Base-by-base conservation (phyloP, 345 rosid species). In the Eutrema yunnanense region DNA sequence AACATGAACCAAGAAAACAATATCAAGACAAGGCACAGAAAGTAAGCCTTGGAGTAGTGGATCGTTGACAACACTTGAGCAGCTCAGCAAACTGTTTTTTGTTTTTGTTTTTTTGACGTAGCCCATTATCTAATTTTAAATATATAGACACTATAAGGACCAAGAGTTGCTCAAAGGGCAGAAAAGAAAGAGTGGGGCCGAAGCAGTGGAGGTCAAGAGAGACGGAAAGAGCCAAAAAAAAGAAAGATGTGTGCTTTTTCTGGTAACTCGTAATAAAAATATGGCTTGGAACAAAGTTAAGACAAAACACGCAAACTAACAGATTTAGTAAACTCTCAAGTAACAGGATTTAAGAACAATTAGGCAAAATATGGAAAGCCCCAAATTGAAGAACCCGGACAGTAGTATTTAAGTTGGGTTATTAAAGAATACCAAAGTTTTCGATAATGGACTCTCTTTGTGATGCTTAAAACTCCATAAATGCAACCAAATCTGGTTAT, bases 1-100 rank as follows among this genome's bases (percentile, higher is more conserved):
- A 70, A 63, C 67, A 76, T 9, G 75, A 76, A 76, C 75, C 80
- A 70, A 76, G 75, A 57, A 76, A 55, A 71, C 71, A 63, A 76
- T 32, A 70, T 34, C 38, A 76, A 47, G 41, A 48, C 8, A 58
- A 29, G 9, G 26, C 63, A 56, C n/a, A 34, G 59, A 62, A 69
- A 61, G 64, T 53, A 75, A 76, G 65, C 38, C 43, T 27, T 61
- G 14, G 51, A 30, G 30, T 77, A 77, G 76, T 77, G 76, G 80
- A 75, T 62, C 62, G 54, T 71, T 65, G 80, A 77, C 80, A 27
- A 65, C 72, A 71, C 62, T 62, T 40, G 55, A 76, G 71, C 43
- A 52, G 40, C 29, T 76, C 48, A 76, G 64, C 73, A 67, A 52
- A 22, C 2, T 30, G 33, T 30, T 30, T 30, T 30, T 30, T 19